Conservation (phyloP, 306 rosid species). For the Sesbania bispinosa region DNA sequence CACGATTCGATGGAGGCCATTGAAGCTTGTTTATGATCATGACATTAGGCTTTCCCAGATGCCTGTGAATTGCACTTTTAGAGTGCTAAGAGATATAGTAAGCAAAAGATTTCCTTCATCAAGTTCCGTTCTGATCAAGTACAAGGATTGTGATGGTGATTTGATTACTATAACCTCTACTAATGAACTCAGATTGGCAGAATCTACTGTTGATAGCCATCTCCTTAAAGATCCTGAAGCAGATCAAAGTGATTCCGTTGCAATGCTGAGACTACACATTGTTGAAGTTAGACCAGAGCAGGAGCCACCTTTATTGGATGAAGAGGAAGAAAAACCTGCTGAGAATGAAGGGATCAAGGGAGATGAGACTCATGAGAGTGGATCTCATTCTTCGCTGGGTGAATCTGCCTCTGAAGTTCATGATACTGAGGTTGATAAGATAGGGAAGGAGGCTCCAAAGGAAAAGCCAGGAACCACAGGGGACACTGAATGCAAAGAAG, state of each 20-base stretch:
- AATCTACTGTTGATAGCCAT: constrained; percentile 64
- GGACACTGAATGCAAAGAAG: constrained; percentile 78
- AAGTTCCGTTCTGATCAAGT: constrained; percentile 79
- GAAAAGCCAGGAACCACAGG: constrained; percentile 53
- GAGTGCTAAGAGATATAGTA: constrained; percentile 66
- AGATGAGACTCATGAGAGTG: constrained; percentile 76
- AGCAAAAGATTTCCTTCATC: constrained; percentile 84
- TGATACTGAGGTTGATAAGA: constrained; percentile 51
- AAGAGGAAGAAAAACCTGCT: constrained; percentile 78
- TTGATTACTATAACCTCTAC: constrained; percentile 89
- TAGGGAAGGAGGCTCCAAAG: constrained; percentile 57
- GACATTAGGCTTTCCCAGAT: constrained; percentile 93
- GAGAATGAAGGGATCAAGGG: constrained; percentile 61
- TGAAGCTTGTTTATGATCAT: constrained; percentile 65
- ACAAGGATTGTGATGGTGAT: constrained; percentile 88
- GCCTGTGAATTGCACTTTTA: constrained; percentile 53
- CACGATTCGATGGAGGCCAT: constrained; percentile 54
- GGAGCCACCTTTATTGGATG: constrained; percentile 89
- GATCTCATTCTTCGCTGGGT: constrained; percentile 59
- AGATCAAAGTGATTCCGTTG: constrained; percentile 51
- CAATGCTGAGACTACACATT: constrained; percentile 77
- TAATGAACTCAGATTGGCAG: constrained; percentile 83
- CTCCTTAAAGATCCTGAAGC: constrained; percentile 49
- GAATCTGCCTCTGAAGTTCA: constrained; percentile 62
- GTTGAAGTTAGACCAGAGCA: constrained; percentile 94